These are phyloP conservation scores for Wickerhamomyces chaumierensis DNA, from an alignment of 805 yeast species.

Conservation along the genomic window DNA sequence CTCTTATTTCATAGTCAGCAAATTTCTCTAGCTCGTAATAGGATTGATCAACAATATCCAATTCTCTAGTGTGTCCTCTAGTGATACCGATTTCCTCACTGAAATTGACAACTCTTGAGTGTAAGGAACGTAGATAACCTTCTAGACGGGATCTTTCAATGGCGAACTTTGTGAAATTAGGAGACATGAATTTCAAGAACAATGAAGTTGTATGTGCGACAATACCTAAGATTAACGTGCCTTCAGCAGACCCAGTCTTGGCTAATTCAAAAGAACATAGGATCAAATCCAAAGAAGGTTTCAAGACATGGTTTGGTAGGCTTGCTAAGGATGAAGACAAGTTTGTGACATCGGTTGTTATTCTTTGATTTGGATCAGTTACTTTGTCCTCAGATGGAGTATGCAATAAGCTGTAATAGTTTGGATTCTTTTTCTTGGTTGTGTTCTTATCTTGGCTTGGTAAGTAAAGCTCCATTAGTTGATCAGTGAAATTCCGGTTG, in stretches of 20 bases:
- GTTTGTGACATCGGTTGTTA: slow-evolving; percentile 70
- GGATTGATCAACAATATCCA: slow-evolving; percentile 63
- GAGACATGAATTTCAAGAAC: slow-evolving; percentile 64
- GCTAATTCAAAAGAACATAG: slow-evolving; percentile 70
- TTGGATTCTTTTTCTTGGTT: slow-evolving; percentile 38
- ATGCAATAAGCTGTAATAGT: slow-evolving; percentile 64
- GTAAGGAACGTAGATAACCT: slow-evolving; percentile 74
- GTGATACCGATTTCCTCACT: slow-evolving; percentile 83
- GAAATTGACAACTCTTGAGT: slow-evolving; percentile 67
- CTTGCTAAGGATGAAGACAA: slow-evolving; percentile 61
- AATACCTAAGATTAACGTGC: slow-evolving; percentile 65
- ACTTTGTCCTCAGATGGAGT: slow-evolving; percentile 32
- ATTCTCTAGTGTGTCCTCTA: slow-evolving; percentile 71
- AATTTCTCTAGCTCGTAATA: slow-evolving; percentile 77
- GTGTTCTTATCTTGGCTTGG: slow-evolving; percentile 34
- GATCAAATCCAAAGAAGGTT: slow-evolving; percentile 70
- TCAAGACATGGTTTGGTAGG: slow-evolving; percentile 73
- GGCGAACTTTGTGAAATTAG: slow-evolving; percentile 79
- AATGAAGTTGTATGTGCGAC: slow-evolving; percentile 75
- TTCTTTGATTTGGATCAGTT: slow-evolving; percentile 71
- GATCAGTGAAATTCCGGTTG: slow-evolving; percentile 52
- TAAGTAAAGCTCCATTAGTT: slow-evolving; percentile 58
- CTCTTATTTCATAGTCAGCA: slow-evolving; percentile 62
- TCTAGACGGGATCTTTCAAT: slow-evolving; percentile 69
- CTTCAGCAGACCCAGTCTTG: slow-evolving; percentile 45